Evolutionary conservation across 2,329 filamentous ascomycete genomes (phyloP), one percentile per base, ranked within the genome.

Genomic region (Grosmannia huntii): DNA sequence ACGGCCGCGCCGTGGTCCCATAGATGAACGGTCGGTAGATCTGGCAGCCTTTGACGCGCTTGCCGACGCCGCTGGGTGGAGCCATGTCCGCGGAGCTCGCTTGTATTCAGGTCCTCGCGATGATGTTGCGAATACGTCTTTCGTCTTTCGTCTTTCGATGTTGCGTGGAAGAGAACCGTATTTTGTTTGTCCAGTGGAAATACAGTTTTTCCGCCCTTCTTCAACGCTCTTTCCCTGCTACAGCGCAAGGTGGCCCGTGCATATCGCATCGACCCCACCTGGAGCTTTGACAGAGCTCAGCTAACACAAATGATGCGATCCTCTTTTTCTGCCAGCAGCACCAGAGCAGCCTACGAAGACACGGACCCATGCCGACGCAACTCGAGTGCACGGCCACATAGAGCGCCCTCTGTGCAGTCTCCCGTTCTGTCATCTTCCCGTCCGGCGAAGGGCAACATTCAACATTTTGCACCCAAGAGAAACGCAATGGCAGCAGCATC

Each of bases 1-100:
- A 90, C 49, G 84, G 86, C 53, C 82, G 78, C 23, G 92, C 90
- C 61, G 94, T 89, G 61, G 84, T 89, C 69, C 89, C 89, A 70
- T 88, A 89, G 63, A 91, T 74, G 68, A 86, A 86, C 33, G 83
- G 83, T 14, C 83, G 79, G 64, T 74, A 79, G 61, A 86, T 75
- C 73, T 89, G 79, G 55, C 79, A 77, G 66, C 82, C 79, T 68
- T 86, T 86, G 64, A 83, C 78, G 68, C 83, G 82, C 70, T 85
- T 85, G 59, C 80, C 79, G 25, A 78, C 72, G 62, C 74, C 75
- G 64, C 77, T 78, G 14, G 80, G 76, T 19, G 81, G 82, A 57
- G 82, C 81, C 83, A 85, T 85, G 57, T 58, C 66, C 23, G 56
- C 57, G 36, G 38, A 58, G 23, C 14, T 38, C 21, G 19, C 12